phyloP scores from a whole-genome alignment of 164 flowering plant genomes.

The Protea cynaroides region DNA sequence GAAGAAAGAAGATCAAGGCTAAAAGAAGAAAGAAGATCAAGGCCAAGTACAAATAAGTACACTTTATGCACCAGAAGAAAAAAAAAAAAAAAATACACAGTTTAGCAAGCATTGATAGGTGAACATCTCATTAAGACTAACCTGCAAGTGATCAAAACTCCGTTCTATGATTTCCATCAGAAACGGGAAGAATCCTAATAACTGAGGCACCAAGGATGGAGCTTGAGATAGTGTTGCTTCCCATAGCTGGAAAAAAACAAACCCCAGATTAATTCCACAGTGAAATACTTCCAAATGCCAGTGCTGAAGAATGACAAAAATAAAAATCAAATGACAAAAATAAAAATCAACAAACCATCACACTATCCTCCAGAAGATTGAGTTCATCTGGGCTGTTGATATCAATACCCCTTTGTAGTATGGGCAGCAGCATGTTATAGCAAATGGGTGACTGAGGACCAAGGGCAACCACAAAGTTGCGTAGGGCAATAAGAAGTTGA shows the following conservation, averaged over 20 bases:
- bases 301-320: not conserved
- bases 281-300: not conserved
- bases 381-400: slow-evolving; percentile 83
- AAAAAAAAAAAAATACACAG: not conserved
- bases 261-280: slow-evolving; percentile 1
- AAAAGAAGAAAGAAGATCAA: too few species aligned
- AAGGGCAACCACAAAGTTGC: slow-evolving; percentile 78
- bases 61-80: too few species aligned
- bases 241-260: slow-evolving; percentile 74
- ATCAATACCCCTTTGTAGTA: slow-evolving; percentile 63
- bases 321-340: not conserved
- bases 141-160: slow-evolving; percentile 91
- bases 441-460: slow-evolving; percentile 72
- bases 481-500: slow-evolving; percentile 81
- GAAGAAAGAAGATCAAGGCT: too few species aligned
- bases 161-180: slow-evolving; percentile 71
- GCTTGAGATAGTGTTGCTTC: slow-evolving; percentile 83
- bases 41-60: too few species aligned
- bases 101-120: not conserved
- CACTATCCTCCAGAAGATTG: slow-evolving; percentile 83
- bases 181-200: slow-evolving; percentile 59
- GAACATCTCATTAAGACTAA: slow-evolving; percentile 15
- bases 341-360: slow-evolving; percentile 46
- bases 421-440: slow-evolving; percentile 68
- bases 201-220: slow-evolving; percentile 74